A percentile compares a stretch with the other conserved stretches of the same genome.
Conservation (phyloP, 805 yeast species). For the Monosporozyma solicola region DNA sequence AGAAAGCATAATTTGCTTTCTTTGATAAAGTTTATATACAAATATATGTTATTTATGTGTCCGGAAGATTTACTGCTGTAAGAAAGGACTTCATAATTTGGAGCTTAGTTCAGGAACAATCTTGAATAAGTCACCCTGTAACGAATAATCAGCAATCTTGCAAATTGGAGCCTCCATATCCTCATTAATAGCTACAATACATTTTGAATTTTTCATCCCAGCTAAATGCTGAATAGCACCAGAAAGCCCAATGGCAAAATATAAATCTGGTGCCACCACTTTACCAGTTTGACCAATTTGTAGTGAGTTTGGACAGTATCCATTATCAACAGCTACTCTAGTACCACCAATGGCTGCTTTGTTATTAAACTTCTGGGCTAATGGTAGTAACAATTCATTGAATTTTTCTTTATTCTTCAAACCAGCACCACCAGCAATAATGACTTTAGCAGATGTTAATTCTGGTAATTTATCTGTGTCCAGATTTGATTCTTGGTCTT, state of each 20-base stretch:
- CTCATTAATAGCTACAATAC: constrained; percentile 88
- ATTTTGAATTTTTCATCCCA: constrained; percentile 95
- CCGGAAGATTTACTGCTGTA: too few relatives aligned
- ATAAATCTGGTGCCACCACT: constrained; percentile 92
- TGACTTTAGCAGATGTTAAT: constrained; percentile 68
- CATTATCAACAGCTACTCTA: constrained; percentile 96
- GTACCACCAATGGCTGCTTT: constrained; percentile 93
- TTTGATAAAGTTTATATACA: too few relatives aligned
- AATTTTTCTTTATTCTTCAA: constrained; percentile 83
- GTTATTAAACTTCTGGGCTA: constrained; percentile 61
- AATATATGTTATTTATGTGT: too few relatives aligned
- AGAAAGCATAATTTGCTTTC: too few relatives aligned
- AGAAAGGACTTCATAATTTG: constrained; percentile 35
- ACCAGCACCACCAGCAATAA: constrained; percentile 92
- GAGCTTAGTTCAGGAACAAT: constrained; percentile 84
- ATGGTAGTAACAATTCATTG: constrained; percentile 65
- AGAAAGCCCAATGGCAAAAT: constrained; percentile 86
- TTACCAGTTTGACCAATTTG: constrained; percentile 99
- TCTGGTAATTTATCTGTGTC: constrained; percentile 53
- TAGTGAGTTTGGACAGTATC: constrained; percentile 89
- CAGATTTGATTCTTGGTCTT: neutral
- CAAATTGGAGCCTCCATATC: constrained; percentile 93
- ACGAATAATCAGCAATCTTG: constrained; percentile 80
- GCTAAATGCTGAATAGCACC: constrained; percentile 98
- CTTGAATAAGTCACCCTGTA: constrained; percentile 82